Base-by-base conservation (phyloP, 805 yeast genomes). In the Saturnispora gosingensis region DNA sequence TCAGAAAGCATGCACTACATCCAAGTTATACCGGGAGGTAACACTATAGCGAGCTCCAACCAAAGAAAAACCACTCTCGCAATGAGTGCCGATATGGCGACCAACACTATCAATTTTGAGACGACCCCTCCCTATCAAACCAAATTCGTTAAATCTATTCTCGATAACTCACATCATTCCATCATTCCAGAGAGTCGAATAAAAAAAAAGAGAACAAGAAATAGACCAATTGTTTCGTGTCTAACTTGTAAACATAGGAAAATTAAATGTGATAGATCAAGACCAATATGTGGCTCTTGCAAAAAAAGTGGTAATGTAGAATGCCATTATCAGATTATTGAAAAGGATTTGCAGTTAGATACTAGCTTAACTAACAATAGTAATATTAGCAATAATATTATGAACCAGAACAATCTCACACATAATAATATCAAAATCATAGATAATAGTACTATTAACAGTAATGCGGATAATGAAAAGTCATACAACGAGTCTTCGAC, bases 221-320 rank as follows among this genome's bases (percentile, higher is more conserved):
- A 76, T 59, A 68, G 80, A 58, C 72, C 72, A 4, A 75, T 80
- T 4, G 65, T 75, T 1, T 65, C 68, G 4, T 65, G 69, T 54
- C 45, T 61, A 48, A 56, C 71, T 43, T 77, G 82, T 58, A 69
- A 78, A 53, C 67, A 72, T 58, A 63, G 78, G 50, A 77, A 77
- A 56, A 78, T 77, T 15, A 75, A 74, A 52, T 69, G 73, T 57
- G 72, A 69, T 52, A 57, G 70, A 25, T 49, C 44, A 9, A 61
- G 63, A 58, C 73, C 72, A 8, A 54, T 52, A 15, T 69, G 73
- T 54, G 65, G 67, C 0, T 59, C 68, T 2, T 69, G 73, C 55
- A 7, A n/a, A 44, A 43, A 38, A 9, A 46, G 35, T 34, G 53
- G 53, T 5, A 32, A 40, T 34, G 5, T 38, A n/a, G 38, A 30